These are phyloP conservation scores for Sporothrix brasiliensis DNA, from an alignment of 2,329 filamentous ascomycete genomes.

Conservation along the genomic window DNA sequence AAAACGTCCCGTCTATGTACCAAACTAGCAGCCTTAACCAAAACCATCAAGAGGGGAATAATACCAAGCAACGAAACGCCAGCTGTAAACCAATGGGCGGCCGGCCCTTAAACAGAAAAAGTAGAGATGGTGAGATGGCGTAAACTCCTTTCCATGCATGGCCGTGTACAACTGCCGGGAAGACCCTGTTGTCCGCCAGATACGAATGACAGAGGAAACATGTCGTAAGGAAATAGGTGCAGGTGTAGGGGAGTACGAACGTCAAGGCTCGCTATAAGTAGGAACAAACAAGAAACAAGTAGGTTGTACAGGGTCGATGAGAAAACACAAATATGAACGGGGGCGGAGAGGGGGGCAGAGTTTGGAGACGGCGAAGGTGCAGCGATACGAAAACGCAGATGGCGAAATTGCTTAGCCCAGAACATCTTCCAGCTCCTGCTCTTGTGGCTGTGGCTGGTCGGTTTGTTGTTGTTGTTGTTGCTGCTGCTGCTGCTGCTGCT, in stretches of 20 bases:
- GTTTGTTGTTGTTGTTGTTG: too few relatives aligned
- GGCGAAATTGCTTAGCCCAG: background rate
- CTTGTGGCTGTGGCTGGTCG: background rate
- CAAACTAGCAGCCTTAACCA: background rate
- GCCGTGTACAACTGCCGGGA: background rate
- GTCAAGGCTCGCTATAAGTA: background rate
- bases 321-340: background rate
- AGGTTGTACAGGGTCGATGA: background rate
- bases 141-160: slow-evolving; percentile 18
- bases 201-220: background rate
- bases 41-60: slow-evolving; percentile 10
- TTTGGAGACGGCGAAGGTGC: background rate
- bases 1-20: background rate
- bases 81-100: background rate
- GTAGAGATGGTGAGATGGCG: slow-evolving; percentile 1
- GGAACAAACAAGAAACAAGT: background rate
- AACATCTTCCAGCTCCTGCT: slow-evolving; percentile 1
- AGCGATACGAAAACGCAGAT: background rate
- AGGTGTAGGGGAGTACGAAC: background rate
- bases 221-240: background rate
- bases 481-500: background rate
- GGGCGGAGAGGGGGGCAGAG: background rate
- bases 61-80: background rate
- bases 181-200: background rate
- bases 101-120: background rate